These are phyloP conservation scores for Fusarium scirpi DNA, from an alignment of 2,329 filamentous ascomycete genomes.

Conservation along the genomic window DNA sequence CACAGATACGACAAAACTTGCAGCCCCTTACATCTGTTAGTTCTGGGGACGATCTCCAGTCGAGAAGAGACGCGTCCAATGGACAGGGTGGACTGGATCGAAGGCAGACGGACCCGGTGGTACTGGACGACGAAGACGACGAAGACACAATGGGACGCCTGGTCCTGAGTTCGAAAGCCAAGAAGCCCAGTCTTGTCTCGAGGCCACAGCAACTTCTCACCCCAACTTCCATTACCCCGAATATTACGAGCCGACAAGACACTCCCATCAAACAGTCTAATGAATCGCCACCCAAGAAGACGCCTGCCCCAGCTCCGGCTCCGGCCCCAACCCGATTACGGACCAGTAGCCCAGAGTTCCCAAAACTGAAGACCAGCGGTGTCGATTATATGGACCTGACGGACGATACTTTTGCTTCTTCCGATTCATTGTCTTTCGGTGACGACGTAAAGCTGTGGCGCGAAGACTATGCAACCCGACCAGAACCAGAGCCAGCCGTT, in stretches of 20 bases:
- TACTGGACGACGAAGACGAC: slow-evolving; percentile 43
- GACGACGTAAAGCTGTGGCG: slow-evolving; percentile 58
- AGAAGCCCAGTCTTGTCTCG: slow-evolving; percentile 59
- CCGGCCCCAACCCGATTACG: slow-evolving; percentile 3
- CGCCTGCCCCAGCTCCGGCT: slow-evolving; percentile 18
- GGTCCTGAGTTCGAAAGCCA: slow-evolving; percentile 58
- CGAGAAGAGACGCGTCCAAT: slow-evolving; percentile 34
- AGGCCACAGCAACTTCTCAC: slow-evolving; percentile 57
- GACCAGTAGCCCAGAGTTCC: slow-evolving; percentile 50
- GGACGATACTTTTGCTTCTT: slow-evolving; percentile 51
- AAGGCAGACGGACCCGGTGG: slow-evolving; percentile 47
- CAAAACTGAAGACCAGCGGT: slow-evolving; percentile 52
- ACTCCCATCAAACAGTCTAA: slow-evolving; percentile 20
- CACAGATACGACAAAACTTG: slow-evolving; percentile 14
- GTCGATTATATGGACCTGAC: slow-evolving; percentile 58
- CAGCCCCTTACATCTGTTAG: slow-evolving; percentile 4
- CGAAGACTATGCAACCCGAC: slow-evolving; percentile 56
- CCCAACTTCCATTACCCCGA: slow-evolving; percentile 49
- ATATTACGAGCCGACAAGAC: slow-evolving; percentile 35
- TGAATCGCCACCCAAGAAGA: slow-evolving; percentile 47
- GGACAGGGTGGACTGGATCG: slow-evolving; percentile 38
- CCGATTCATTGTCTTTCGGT: slow-evolving; percentile 53
- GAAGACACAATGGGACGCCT: slow-evolving; percentile 60
- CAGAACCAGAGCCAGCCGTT: slow-evolving; percentile 53
- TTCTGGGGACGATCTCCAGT: slow-evolving; percentile 3